A percentile compares a stretch with the other conserved stretches of the same genome.
Conservation (phyloP, 495 filamentous ascomycete genomes). For the Annulohypoxylon maeteangense region DNA sequence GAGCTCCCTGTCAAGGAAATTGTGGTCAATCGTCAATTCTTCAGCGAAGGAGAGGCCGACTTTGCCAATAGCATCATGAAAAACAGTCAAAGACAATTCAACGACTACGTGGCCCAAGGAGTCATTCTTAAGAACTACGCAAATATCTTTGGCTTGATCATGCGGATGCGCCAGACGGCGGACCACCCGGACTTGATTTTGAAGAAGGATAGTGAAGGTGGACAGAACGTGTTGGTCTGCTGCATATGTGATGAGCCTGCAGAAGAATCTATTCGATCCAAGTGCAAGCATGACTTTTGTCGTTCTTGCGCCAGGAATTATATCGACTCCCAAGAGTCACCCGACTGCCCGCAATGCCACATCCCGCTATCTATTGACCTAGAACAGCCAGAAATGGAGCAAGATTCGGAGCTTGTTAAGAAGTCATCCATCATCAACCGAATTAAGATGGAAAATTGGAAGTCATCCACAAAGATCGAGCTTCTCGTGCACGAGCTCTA, state of each 20-base stretch:
- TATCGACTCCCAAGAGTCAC: constrained; percentile 74
- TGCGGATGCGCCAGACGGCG: constrained; percentile 96
- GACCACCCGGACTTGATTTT: constrained; percentile 95
- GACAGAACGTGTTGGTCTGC: constrained; percentile 91
- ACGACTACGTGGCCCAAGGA: constrained; percentile 93
- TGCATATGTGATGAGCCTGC: constrained; percentile 94
- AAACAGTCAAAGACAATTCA: constrained; percentile 84
- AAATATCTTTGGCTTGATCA: constrained; percentile 87
- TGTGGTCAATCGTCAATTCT: constrained; percentile 90
- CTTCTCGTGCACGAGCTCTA: constrained; percentile 92
- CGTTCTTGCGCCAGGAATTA: constrained; percentile 88
- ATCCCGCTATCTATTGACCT: constrained; percentile 89
- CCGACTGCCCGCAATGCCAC: constrained; percentile 93
- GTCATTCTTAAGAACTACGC: constrained; percentile 98
- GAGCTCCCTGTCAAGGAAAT: constrained; percentile 96
- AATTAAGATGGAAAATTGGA: constrained; percentile 98
- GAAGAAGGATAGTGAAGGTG: constrained; percentile 83
- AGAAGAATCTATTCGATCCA: constrained; percentile 90
- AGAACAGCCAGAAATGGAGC: constrained; percentile 91
- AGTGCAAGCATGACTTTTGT: constrained; percentile 95
- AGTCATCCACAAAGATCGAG: constrained; percentile 97
- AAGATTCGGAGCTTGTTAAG: constrained; percentile 83
- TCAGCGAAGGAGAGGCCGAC: constrained; percentile 93
- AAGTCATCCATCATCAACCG: constrained; percentile 96
- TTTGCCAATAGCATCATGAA: constrained; percentile 96